Percentiles rank a stretch among this genome's conserved stretches.
These are phyloP conservation scores for Exserohilum turcica DNA, from an alignment of 2,329 filamentous ascomycete species.

Conservation along the genomic window DNA sequence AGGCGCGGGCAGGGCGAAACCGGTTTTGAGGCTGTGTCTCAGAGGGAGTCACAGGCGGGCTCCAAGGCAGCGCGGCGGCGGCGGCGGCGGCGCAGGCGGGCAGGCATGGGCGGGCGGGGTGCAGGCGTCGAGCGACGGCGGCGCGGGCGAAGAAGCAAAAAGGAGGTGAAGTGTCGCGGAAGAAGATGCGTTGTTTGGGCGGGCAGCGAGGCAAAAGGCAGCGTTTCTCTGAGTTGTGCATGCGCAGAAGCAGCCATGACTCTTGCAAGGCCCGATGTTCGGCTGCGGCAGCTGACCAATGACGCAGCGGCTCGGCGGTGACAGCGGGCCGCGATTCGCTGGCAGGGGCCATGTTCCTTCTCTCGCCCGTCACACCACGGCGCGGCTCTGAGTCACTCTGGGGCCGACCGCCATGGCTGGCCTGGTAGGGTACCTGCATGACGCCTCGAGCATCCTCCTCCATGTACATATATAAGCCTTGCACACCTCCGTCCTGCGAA, in stretches of 20 bases:
- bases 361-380: conserved; percentile 21
- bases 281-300: conserved; percentile 41
- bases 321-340: conserved; percentile 23
- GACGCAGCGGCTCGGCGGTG: conserved; percentile 29
- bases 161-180: conserved; percentile 4
- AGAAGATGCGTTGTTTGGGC: conserved; percentile 9
- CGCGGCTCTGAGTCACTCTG: conserved; percentile 45
- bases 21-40: background rate
- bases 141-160: conserved; percentile 15
- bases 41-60: background rate
- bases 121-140: background rate
- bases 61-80: too few relatives aligned
- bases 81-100: background rate
- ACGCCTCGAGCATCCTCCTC: background rate
- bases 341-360: conserved; percentile 23
- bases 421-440: conserved; percentile 27
- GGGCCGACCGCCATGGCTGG: conserved; percentile 33
- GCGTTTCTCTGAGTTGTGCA: conserved; percentile 23
- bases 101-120: background rate
- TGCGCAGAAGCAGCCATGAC: conserved; percentile 27
- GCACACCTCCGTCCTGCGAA: conserved; percentile 17
- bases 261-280: conserved; percentile 31
- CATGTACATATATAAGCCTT: conserved; percentile 32
- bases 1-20: conserved; percentile 8
- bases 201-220: conserved; percentile 20